These are phyloP conservation scores for Venturia aucupariae DNA, from an alignment of 2,329 filamentous ascomycete genomes.

Conservation along the genomic window DNA sequence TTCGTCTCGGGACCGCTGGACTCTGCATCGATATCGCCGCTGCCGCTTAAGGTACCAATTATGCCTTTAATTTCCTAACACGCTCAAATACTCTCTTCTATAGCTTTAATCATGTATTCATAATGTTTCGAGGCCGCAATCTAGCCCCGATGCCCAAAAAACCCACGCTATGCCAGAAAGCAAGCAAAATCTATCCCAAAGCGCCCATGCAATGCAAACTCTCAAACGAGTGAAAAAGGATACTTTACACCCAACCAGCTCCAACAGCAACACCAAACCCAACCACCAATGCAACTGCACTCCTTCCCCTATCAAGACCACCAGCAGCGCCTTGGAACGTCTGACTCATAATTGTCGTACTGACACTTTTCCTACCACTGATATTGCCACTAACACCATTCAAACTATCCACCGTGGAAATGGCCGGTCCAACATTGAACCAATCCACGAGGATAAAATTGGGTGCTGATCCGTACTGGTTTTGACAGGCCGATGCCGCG, in stretches of 20 bases:
- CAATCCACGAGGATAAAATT: constrained; percentile 73
- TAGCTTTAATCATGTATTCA: too few relatives aligned
- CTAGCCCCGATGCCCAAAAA: too few relatives aligned
- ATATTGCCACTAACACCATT: constrained; percentile 43
- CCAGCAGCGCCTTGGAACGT: constrained; percentile 7
- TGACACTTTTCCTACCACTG: constrained; percentile 9
- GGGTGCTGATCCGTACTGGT: constrained; percentile 58
- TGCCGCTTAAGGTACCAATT: too few relatives aligned
- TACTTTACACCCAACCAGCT: constrained; percentile 6
- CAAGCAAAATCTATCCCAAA: background rate
- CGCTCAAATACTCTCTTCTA: too few relatives aligned
- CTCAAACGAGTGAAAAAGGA: background rate
- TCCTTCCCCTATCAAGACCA: background rate
- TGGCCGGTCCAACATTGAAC: constrained; percentile 61
- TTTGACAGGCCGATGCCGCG: constrained; percentile 30
- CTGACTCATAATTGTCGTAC: constrained; percentile 2
- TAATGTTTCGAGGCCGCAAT: too few relatives aligned
- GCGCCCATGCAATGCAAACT: background rate
- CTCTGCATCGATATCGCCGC: too few relatives aligned
- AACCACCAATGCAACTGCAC: constrained; percentile 5
- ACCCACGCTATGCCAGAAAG: background rate
- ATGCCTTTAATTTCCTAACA: too few relatives aligned
- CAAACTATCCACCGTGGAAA: constrained; percentile 58
- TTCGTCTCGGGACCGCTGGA: too few relatives aligned
- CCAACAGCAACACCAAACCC: constrained; percentile 4